These are phyloP conservation scores for Candida coquimbonensis DNA, from an alignment of 805 yeast genomes.

Conservation along the genomic window DNA sequence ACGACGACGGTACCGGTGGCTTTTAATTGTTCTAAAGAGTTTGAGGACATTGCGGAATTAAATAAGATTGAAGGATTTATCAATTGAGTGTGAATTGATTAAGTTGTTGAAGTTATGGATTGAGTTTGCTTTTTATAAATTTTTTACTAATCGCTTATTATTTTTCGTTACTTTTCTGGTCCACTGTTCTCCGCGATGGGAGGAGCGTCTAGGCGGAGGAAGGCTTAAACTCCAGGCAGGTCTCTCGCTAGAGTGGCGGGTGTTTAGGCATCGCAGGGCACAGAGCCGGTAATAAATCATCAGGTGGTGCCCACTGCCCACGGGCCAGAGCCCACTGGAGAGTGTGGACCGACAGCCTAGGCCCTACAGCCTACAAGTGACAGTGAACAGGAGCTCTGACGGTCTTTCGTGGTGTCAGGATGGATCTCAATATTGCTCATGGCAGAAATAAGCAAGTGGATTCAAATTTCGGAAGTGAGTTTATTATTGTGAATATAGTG, in stretches of 20 bases:
- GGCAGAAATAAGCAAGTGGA: too few relatives aligned
- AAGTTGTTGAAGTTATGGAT: neutral
- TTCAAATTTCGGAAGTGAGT: too few relatives aligned
- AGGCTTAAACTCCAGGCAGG: neutral
- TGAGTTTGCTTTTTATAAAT: slow-evolving; percentile 1
- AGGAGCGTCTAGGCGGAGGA: neutral
- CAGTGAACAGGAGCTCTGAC: too few relatives aligned
- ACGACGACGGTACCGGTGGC: slow-evolving; percentile 95
- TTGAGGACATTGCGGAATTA: slow-evolving; percentile 30
- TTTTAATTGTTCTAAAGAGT: slow-evolving; percentile 87
- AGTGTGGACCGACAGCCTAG: too few relatives aligned
- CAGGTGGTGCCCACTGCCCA: too few relatives aligned
- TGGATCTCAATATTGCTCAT: too few relatives aligned
- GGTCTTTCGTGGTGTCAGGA: too few relatives aligned
- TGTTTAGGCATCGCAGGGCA: neutral
- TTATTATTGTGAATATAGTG: too few relatives aligned
- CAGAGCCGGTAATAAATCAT: neutral
- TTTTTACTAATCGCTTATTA: neutral
- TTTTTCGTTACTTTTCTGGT: slow-evolving; percentile 1
- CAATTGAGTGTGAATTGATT: too few relatives aligned
- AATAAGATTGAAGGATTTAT: neutral
- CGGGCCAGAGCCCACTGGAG: too few relatives aligned
- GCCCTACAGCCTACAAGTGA: too few relatives aligned
- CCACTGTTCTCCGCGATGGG: slow-evolving; percentile 12
- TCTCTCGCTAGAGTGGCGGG: too few relatives aligned